Conservation (phyloP, 2,329 filamentous ascomycete genomes). For the Septoria linicola region DNA sequence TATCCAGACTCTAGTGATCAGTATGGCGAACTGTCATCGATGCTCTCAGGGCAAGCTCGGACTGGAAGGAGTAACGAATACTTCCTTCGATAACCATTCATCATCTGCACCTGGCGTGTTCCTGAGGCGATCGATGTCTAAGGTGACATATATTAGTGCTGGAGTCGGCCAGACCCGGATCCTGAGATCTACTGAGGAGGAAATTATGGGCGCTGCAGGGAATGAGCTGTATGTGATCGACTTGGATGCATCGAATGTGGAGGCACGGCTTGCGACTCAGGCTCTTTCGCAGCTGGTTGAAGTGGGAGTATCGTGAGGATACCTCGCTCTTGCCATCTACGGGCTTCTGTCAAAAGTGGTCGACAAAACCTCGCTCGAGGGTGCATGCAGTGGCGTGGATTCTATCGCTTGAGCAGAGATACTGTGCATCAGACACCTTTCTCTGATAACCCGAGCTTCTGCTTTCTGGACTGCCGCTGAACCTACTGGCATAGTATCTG, state of each 20-base stretch:
- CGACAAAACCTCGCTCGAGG: too few species aligned
- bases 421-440: too few species aligned
- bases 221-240: background rate
- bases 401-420: too few species aligned
- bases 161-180: background rate
- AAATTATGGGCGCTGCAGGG: constrained; percentile 1
- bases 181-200: constrained; percentile 1
- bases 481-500: too few species aligned
- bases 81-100: background rate
- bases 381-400: too few species aligned
- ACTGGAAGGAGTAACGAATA: background rate
- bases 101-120: constrained; percentile 4
- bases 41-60: constrained; percentile 7
- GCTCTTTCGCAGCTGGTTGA: constrained; percentile 2
- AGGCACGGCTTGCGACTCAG: constrained; percentile 1
- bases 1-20: constrained; percentile 2
- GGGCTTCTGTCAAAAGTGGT: too few species aligned
- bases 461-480: too few species aligned
- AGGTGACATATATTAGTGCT: constrained; percentile 1
- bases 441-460: too few species aligned
- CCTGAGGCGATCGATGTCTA: background rate
- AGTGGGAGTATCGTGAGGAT: background rate
- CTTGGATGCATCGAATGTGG: background rate
- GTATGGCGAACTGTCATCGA: constrained; percentile 4
- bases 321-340: too few species aligned